phyloP scores from a whole-genome alignment of 202 grass and related monocot genomes.

The Brachypodium distachyon region DNA sequence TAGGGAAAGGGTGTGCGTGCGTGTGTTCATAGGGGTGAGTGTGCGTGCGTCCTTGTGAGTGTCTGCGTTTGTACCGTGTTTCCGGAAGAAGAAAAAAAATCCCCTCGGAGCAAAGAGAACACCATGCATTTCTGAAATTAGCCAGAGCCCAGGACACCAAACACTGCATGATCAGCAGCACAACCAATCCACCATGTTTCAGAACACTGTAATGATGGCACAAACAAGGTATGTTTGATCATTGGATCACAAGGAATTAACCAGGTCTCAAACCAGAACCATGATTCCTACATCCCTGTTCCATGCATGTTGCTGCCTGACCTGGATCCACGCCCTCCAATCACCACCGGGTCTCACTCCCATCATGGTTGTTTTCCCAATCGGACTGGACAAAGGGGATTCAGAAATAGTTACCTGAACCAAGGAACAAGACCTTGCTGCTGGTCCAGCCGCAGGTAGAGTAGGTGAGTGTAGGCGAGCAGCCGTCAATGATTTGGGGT shows the following conservation, averaged over 20 bases:
- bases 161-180: not conserved
- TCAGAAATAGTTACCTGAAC: not conserved
- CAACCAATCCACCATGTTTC: not conserved
- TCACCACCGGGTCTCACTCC: not conserved
- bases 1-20: too few relatives aligned
- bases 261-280: not conserved
- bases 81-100: too few relatives aligned
- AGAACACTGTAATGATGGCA: not conserved
- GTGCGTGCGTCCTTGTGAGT: too few relatives aligned
- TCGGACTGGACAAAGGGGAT: not conserved
- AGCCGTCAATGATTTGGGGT: not conserved
- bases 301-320: not conserved
- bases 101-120: too few relatives aligned
- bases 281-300: not conserved
- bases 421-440: not conserved
- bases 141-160: not conserved
- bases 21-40: too few relatives aligned
- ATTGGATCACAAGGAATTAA: not conserved
- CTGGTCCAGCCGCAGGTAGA: conserved; percentile 1
- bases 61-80: too few relatives aligned
- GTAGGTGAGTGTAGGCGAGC: not conserved
- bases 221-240: conserved; percentile 3
- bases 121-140: not conserved
- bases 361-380: not conserved
- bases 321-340: not conserved